Evolutionary conservation across 441 rosid genomes (phyloP), one percentile per base, ranked within the genome.

Genomic region (Theobroma grandiflorum): DNA sequence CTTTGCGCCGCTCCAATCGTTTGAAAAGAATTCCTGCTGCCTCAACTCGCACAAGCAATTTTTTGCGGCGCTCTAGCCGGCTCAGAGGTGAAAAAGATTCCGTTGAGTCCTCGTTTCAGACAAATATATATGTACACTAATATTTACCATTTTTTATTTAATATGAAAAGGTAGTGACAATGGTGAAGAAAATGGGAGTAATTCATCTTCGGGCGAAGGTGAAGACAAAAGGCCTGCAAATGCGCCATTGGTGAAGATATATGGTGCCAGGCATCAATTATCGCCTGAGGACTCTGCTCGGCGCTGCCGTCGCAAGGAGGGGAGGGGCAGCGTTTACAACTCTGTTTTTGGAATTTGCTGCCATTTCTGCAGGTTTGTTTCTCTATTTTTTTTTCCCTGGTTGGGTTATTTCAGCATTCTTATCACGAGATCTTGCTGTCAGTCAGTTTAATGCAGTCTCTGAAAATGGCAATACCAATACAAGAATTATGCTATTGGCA

Each of bases 301-400:
- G 80, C 83, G 87, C 11, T 88, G 90, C 81, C 15, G 62, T 64
- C 73, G 85, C 75, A 81, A 15, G 40, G 22, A 86, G 78, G 82
- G 84, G 11, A 86, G 90, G 50, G 83, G 89, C 69, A 77, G 83
- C 2, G 35, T 88, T 76, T 81, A 83, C 18, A 83, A 88, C 65
- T 78, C 89, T 42, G 52, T 84, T 65, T 76, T 79, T 70, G 88
- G 90, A 45, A 88, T 88, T 81, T 75, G 88, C 82, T 88, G 90
- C 80, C 90, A 86, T 78, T 88, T 86, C 80, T 88, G 89, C 90
- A 88, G 90, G 90, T 87, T 35, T 6, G 35, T 47, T 12, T 77
- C 8, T 58, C 18, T 35, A 5, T 14, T n/a, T 6, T 59, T 40
- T 26, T 22, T 38, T 9, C 37, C 14, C 45, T 65, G 42, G 16